Evolutionary conservation across 2,329 filamentous ascomycete species (phyloP).

Genomic region (Pseudogymnoascus sp.): DNA sequence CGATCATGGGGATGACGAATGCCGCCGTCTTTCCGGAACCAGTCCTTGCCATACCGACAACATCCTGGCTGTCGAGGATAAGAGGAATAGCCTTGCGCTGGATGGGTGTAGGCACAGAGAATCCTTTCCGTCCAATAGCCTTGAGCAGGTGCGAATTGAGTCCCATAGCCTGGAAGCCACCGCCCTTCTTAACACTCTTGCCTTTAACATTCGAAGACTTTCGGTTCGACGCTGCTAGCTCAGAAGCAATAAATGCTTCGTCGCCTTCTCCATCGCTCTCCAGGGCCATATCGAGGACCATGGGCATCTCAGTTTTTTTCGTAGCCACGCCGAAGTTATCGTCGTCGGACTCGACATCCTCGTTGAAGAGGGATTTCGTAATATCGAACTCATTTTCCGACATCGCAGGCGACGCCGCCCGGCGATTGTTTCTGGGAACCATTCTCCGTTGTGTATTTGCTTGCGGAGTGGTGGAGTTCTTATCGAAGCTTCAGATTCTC

Average conservation of each 20-base stretch:
- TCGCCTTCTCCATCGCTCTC: conserved; percentile 59
- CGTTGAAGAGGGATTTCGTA: conserved; percentile 64
- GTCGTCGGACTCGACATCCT: conserved; percentile 44
- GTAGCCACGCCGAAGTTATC: conserved; percentile 29
- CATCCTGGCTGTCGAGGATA: conserved; percentile 81
- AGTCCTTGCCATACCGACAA: conserved; percentile 99
- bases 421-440: conserved; percentile 33
- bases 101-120: conserved; percentile 92
- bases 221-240: conserved; percentile 79
- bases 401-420: conserved; percentile 68
- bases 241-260: conserved; percentile 82
- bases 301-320: conserved; percentile 25
- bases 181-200: conserved; percentile 84
- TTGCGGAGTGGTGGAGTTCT: conserved; percentile 8
- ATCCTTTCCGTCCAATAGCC: conserved; percentile 88
- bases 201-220: conserved; percentile 78
- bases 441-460: conserved; percentile 8
- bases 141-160: conserved; percentile 77
- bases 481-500: conserved; percentile 8
- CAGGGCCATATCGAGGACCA: conserved; percentile 49
- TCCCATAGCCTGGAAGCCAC: conserved; percentile 94
- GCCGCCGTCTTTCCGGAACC: conserved; percentile 97
- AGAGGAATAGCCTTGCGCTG: conserved; percentile 94
- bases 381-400: conserved; percentile 95
- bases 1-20: conserved; percentile 97